Evolutionary conservation across 2,329 filamentous ascomycete species (phyloP), one percentile per base, ranked within the genome.

Genomic region (Sporothrix luriei): DNA sequence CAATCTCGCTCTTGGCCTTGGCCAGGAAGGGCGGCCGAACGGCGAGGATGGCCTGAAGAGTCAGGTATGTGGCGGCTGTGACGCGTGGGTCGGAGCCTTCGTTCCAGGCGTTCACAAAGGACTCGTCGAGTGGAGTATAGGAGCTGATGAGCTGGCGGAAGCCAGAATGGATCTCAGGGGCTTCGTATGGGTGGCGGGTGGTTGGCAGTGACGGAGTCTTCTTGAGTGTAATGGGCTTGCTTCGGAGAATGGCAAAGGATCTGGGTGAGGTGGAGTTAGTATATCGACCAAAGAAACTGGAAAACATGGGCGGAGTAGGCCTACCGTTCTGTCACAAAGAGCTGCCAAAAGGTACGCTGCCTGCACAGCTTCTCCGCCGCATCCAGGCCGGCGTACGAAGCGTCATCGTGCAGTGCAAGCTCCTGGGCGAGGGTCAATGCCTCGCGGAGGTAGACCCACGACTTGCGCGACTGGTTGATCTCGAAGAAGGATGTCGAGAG

Each of bases 51-150:
- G 77, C 75, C 66, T 80, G 79, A 2, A 80, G 74, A 6, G 76
- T 76, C 19, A 79, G 73, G 51, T 80, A 80, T 0, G 78, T 80
- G 10, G 76, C 73, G 5, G 75, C 75, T 52, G 75, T 77, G 55
- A 80, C 76, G 24, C 74, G 69, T 57, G 80, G 77, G 54, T 80
- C 78, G 24, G 80, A 80, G 4, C 84, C 82, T 72, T 88, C 86
- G 76, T 90, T 90, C 88, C 88, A 90, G 0, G 88, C 80, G 13
- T 84, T 83, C 16, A 90, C 82, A 73, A 90, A 90, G 0, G 83
- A 85, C 72, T 89, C 85, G 74, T 90, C 87, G 49, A 90, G 85
- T 1, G 86, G 86, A 46, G 84, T 83, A 77, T 88, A 90, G 16
- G 88, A 83, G 66, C 85, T 83, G 57, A 89, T 84, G 13, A 90